Conservation (phyloP, 495 filamentous ascomycete genomes). For the Xylaria longipes region DNA sequence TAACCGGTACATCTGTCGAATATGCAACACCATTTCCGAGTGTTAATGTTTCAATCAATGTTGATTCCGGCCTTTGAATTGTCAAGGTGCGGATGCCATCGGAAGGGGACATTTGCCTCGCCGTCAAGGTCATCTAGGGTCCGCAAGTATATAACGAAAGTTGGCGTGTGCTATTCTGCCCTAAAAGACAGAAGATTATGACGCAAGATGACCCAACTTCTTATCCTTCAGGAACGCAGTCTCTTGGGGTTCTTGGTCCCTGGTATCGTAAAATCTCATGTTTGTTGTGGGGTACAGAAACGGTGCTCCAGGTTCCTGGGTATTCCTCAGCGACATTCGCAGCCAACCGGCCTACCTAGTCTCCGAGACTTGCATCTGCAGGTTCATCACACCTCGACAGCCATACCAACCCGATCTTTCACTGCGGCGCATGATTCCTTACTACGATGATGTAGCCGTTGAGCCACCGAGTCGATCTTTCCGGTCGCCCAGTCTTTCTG, state of each 20-base stretch:
- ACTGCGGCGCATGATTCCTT: neutral
- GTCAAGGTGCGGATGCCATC: slow-evolving; percentile 25
- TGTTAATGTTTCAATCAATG: slow-evolving; percentile 17
- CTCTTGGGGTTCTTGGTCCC: neutral
- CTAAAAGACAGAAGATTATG: neutral
- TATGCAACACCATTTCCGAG: slow-evolving; percentile 16
- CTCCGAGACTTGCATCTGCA: slow-evolving; percentile 9
- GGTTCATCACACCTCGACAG: neutral
- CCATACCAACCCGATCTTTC: neutral
- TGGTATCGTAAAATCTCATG: neutral
- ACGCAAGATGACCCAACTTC: neutral
- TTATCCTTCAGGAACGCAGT: neutral
- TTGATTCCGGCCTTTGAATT: slow-evolving; percentile 14
- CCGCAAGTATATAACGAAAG: neutral
- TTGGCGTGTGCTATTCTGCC: neutral
- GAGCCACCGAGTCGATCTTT: neutral
- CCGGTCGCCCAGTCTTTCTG: neutral
- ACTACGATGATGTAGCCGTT: neutral
- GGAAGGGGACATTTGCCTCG: neutral
- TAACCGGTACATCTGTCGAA: slow-evolving; percentile 3
- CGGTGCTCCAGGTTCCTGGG: neutral
- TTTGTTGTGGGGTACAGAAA: slow-evolving; percentile 7
- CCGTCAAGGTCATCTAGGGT: neutral
- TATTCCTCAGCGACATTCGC: neutral
- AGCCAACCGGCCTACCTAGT: neutral